These are phyloP conservation scores for Dalbergia oliveri DNA, from an alignment of 306 rosid genomes.

Conservation along the genomic window DNA sequence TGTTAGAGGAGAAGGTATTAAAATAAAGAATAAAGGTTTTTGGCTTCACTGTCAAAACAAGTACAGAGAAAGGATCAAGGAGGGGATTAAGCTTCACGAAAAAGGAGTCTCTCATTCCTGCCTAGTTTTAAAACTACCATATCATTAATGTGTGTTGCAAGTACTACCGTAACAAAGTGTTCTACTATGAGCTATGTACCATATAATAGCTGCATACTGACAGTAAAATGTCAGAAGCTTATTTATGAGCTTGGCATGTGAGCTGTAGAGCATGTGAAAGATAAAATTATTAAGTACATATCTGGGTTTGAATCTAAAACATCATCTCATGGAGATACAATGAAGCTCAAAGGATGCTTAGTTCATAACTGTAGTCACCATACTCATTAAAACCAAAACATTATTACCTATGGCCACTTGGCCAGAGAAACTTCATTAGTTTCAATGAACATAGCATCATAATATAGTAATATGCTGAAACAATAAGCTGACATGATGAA, in stretches of 20 bases:
- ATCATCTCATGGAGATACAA: background rate
- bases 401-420: background rate
- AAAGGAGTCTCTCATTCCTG: background rate
- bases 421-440: background rate
- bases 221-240: background rate
- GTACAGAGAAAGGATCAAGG: constrained; percentile 5
- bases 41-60: constrained; percentile 22
- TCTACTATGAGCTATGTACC: constrained; percentile 1
- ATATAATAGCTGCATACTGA: background rate
- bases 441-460: background rate
- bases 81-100: background rate
- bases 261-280: background rate
- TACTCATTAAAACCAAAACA: background rate
- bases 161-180: background rate
- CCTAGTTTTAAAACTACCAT: background rate
- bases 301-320: background rate
- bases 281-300: background rate
- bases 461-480: background rate
- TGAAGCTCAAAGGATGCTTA: background rate
- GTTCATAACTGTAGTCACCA: background rate
- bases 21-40: background rate
- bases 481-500: background rate
- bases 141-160: constrained; percentile 7
- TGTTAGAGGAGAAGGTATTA: background rate
- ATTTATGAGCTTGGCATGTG: background rate